phyloP scores from a whole-genome alignment of 225 moss, liverwort and hornwort species.

The Physcomitrium patens region DNA sequence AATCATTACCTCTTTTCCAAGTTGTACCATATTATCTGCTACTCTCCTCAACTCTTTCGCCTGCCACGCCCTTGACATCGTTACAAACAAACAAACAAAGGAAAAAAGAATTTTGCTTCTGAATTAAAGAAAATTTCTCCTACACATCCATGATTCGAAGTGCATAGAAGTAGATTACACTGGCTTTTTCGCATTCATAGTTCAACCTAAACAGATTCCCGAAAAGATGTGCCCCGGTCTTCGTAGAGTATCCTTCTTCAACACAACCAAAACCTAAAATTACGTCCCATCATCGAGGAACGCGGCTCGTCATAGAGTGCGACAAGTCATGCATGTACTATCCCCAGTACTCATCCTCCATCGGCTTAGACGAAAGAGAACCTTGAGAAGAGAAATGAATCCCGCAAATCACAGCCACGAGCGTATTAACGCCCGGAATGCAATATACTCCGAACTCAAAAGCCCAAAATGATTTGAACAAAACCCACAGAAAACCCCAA shows the following conservation, averaged over 20 bases:
- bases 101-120: neutral
- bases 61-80: conserved; percentile 42
- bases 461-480: neutral
- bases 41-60: conserved; percentile 96
- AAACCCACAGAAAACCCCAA: neutral
- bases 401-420: neutral
- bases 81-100: too few relatives aligned
- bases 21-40: conserved; percentile 95
- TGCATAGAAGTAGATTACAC: neutral
- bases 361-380: neutral
- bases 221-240: neutral
- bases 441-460: neutral
- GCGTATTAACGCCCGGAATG: neutral
- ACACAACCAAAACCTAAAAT: neutral
- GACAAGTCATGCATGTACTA: neutral
- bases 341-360: neutral
- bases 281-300: neutral
- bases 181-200: neutral
- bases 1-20: conserved; percentile 82
- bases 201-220: neutral
- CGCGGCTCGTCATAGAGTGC: neutral
- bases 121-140: too few relatives aligned
- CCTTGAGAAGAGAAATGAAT: neutral
- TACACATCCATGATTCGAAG: neutral
- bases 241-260: neutral